Evolutionary conservation across 176 grass and related monocot species (phyloP).

Genomic region (Oryza nivara): DNA sequence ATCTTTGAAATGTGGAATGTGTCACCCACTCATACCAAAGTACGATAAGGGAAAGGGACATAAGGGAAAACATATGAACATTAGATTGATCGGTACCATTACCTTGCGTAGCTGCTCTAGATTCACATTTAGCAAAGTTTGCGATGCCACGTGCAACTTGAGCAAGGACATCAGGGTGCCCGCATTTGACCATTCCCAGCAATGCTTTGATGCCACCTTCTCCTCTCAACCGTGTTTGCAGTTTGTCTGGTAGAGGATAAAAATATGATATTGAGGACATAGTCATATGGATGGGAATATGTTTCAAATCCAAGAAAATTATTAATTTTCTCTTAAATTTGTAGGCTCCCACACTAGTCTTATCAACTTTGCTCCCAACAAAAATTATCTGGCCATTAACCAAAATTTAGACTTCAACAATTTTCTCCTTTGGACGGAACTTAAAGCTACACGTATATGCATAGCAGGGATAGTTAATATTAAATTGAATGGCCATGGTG

Average conservation of each 20-base stretch:
- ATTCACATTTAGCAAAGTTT: slow-evolving; percentile 99
- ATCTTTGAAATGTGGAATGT: slow-evolving; percentile 5
- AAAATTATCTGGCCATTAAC: background rate
- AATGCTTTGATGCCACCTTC: slow-evolving; percentile 99
- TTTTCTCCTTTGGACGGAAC: background rate
- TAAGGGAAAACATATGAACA: slow-evolving; percentile 21
- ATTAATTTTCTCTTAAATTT: slow-evolving; percentile 19
- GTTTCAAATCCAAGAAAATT: slow-evolving; percentile 15
- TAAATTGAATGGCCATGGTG: background rate
- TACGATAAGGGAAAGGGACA: slow-evolving; percentile 4
- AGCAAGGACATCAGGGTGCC: slow-evolving; percentile 96
- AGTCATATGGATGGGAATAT: slow-evolving; percentile 15
- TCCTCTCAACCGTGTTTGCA: slow-evolving; percentile 81
- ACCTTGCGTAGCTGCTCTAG: slow-evolving; percentile 95
- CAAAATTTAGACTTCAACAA: background rate
- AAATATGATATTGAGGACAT: slow-evolving; percentile 20
- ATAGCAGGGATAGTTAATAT: background rate
- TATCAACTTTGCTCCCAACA: background rate
- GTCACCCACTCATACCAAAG: background rate
- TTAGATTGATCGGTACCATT: slow-evolving; percentile 31
- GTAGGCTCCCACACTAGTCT: background rate
- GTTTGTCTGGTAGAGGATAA: slow-evolving; percentile 73
- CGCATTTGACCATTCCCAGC: slow-evolving; percentile 94
- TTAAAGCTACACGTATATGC: background rate
- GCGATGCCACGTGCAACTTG: slow-evolving; percentile 99